Percentiles rank a stretch among this genome's conserved stretches.
phyloP scores from a whole-genome alignment of 371 early-diverging fungal species.

The Mortierella sp. region DNA sequence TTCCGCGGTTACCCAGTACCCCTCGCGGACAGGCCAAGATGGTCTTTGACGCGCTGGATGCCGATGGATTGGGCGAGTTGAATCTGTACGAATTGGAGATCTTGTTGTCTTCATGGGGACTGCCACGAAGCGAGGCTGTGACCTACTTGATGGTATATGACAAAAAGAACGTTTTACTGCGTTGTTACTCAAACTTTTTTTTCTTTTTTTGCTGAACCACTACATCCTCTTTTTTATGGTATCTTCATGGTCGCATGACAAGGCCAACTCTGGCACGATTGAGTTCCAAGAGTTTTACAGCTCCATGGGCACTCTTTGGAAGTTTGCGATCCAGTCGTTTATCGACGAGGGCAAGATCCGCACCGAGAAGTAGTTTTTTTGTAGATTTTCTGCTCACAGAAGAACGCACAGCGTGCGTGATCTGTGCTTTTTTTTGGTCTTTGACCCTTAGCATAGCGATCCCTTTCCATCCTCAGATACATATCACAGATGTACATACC shows the following conservation, averaged over 20 bases:
- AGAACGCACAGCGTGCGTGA: no score
- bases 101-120: conserved; percentile 46
- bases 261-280: conserved; percentile 19
- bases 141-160: conserved; percentile 53
- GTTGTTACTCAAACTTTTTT: no score
- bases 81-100: conserved; percentile 39
- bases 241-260: conserved; percentile 31
- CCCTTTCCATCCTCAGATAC: no score
- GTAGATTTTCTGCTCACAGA: no score
- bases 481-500: no score
- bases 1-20: conserved; percentile 46
- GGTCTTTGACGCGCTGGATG: conserved; percentile 45
- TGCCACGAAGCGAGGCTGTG: conserved; percentile 36
- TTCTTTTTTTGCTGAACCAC: no score
- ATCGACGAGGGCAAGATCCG: conserved; percentile 53
- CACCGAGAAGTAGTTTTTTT: conserved; percentile 27
- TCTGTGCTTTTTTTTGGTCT: no score
- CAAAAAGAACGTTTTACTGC: background rate
- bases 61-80: conserved; percentile 43
- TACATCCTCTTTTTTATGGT: background rate
- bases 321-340: conserved; percentile 54
- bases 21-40: conserved; percentile 55
- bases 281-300: conserved; percentile 48
- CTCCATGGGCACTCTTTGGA: conserved; percentile 49
- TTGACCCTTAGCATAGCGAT: no score